Base-by-base conservation (phyloP, 2,329 filamentous ascomycete genomes). In the Aspergillus tamarii region DNA sequence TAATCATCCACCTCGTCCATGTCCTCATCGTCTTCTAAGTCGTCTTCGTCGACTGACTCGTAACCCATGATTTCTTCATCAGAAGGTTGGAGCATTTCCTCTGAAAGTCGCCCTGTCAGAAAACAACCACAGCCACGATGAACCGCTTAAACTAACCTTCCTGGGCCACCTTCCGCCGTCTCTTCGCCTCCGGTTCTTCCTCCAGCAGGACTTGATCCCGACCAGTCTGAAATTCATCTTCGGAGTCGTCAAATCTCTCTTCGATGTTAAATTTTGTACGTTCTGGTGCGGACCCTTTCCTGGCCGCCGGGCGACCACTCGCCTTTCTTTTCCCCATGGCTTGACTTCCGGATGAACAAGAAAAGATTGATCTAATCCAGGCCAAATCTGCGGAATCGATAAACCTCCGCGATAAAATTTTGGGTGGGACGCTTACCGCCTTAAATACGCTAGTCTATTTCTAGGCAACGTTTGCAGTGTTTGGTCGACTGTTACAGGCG, bases 151-250 rank as follows among this genome's bases (percentile, higher is more conserved):
- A 67, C 74, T 62, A 72, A 85, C 86, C 85, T 65, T 95, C 87
- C 73, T 94, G 90, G 62, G 88, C 84, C 63, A 85, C 80, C 70
- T 88, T 90, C 71, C 90, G 88, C 73, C 89, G 85, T 68, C 92
- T 88, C 82, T 97, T 97, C 34, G 89, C 88, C 45, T 88, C 86
- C 16, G 90, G 92, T 39, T 85, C 90, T 69, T 97, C 93, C 34
- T 96, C 92, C 43, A 99, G 85, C 72, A 94, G 80, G 66, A 99
- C 89, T 74, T 92, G 90, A 79, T 99, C 95, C 68, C 91, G 88
- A 67, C 94, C 90, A 64, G 94, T 84, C 73, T 94, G 92, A 77
- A 97, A 96, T 76, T 97, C 93, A 77, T 99, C 95, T 77, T 97
- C 93, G 1, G 93, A 96, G 76, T 97, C 90, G 68, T 94, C 92